phyloP scores from a whole-genome alignment of 805 yeast species.

The Teunomyces pallodes region DNA sequence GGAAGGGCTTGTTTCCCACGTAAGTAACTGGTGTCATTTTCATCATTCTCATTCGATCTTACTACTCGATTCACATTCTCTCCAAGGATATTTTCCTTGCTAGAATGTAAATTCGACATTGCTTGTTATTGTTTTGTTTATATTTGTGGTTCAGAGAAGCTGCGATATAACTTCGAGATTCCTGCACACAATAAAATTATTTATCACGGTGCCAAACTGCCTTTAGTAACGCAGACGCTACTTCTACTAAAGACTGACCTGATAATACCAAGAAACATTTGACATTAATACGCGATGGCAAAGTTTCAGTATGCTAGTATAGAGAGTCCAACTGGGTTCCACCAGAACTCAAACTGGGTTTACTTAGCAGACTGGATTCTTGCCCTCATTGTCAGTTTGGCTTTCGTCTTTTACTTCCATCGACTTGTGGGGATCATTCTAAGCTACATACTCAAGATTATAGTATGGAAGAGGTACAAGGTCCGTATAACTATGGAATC shows the following conservation, averaged over 20 bases:
- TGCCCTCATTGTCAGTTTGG: constrained; percentile 56
- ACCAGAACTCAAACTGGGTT: constrained; percentile 43
- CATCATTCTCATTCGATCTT: constrained; percentile 2
- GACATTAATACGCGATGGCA: background rate
- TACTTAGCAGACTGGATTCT: constrained; percentile 83
- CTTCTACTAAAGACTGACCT: background rate
- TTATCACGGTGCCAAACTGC: background rate
- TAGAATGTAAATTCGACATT: constrained; percentile 1
- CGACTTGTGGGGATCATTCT: constrained; percentile 63
- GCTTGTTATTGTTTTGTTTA: constrained; percentile 8
- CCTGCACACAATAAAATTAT: background rate
- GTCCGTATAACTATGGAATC: constrained; percentile 69
- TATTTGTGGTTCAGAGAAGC: constrained; percentile 3
- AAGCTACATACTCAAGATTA: constrained; percentile 48
- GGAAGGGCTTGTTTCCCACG: background rate
- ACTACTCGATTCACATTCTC: background rate
- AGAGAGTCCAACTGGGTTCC: background rate
- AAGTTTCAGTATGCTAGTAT: constrained; percentile 2
- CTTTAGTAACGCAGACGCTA: background rate
- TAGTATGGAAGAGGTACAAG: constrained; percentile 62
- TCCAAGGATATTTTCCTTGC: background rate
- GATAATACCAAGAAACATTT: background rate
- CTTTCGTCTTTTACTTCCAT: constrained; percentile 73
- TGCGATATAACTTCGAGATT: background rate
- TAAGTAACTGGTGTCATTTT: constrained; percentile 1